Evolutionary conservation across 129 eudicot species (phyloP).

Genomic region (Sambucus nigra): DNA sequence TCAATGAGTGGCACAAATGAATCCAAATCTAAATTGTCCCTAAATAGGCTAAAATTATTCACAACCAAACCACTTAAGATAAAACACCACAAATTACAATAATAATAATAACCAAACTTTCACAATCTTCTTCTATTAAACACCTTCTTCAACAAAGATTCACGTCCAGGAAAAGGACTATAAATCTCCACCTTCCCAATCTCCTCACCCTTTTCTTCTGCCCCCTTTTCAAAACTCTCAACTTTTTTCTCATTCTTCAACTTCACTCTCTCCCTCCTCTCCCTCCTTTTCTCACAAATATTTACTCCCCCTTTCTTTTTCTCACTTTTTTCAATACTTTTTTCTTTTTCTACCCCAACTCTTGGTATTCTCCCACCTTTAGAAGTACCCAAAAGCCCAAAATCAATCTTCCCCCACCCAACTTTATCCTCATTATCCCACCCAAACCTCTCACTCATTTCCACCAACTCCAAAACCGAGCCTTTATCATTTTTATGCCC

Average conservation of each 20-base stretch:
- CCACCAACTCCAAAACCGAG: slow-evolving; percentile 34
- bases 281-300: slow-evolving; percentile 28
- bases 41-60: too few relatives aligned
- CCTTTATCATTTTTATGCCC: not conserved
- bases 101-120: too few relatives aligned
- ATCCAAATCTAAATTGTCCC: too few relatives aligned
- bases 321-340: not conserved
- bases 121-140: slow-evolving; percentile 6
- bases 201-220: slow-evolving; percentile 3
- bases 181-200: slow-evolving; percentile 1
- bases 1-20: too few relatives aligned
- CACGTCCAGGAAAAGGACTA: slow-evolving; percentile 55
- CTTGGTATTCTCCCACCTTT: slow-evolving; percentile 58
- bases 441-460: slow-evolving; percentile 49
- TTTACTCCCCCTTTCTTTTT: not conserved
- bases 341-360: slow-evolving; percentile 1
- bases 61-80: too few relatives aligned
- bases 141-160: slow-evolving; percentile 30
- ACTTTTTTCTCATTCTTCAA: slow-evolving; percentile 14
- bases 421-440: slow-evolving; percentile 53
- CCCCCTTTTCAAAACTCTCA: not conserved
- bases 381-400: slow-evolving; percentile 56
- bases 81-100: too few relatives aligned
- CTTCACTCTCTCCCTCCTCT: slow-evolving; percentile 41
- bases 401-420: slow-evolving; percentile 56